Percentiles rank a stretch among this genome's conserved stretches.
These are phyloP conservation scores for Combretum micranthum DNA, from an alignment of 345 rosid genomes.

Conservation along the genomic window DNA sequence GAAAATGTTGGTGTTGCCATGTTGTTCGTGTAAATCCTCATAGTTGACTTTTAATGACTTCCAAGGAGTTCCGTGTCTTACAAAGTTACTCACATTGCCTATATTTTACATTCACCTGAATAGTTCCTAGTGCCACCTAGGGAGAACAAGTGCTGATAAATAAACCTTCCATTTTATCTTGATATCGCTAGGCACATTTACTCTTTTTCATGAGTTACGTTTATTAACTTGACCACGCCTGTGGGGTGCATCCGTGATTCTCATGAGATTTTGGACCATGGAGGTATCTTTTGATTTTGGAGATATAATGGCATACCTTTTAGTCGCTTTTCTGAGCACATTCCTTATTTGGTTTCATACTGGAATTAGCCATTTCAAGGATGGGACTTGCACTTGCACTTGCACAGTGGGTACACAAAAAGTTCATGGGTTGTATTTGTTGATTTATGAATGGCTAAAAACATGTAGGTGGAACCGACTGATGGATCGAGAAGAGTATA, in stretches of 20 bases:
- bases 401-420: too few relatives aligned
- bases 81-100: not conserved
- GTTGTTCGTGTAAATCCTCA: too few relatives aligned
- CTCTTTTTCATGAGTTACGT: not conserved
- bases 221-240: not conserved
- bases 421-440: too few relatives aligned
- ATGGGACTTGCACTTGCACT: too few relatives aligned
- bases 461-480: conserved; percentile 7
- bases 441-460: conserved; percentile 6
- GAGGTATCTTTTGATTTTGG: too few relatives aligned
- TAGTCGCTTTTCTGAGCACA: too few relatives aligned
- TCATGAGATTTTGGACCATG: not conserved
- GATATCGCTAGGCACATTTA: not conserved
- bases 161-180: not conserved
- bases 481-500: not conserved
- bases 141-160: not conserved
- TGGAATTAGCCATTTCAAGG: too few relatives aligned
- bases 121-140: not conserved
- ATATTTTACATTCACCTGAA: not conserved
- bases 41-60: not conserved
- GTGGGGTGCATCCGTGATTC: not conserved
- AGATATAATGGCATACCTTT: too few relatives aligned
- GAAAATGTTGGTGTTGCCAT: too few relatives aligned
- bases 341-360: too few relatives aligned
- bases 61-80: not conserved